These are phyloP conservation scores for Colletotrichum sp. DNA, from an alignment of 2,329 filamentous ascomycete genomes.

Conservation along the genomic window DNA sequence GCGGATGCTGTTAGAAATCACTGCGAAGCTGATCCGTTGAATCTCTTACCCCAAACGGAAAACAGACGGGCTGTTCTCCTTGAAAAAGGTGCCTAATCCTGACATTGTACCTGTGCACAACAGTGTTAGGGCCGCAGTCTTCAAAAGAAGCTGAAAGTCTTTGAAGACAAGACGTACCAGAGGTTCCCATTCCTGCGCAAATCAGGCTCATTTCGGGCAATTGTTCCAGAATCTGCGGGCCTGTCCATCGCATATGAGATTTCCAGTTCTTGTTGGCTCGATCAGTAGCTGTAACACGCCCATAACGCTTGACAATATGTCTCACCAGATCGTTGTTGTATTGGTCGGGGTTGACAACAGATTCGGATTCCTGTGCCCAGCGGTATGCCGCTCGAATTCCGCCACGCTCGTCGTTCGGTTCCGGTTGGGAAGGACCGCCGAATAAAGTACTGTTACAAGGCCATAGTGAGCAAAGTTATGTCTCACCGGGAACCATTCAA, in stretches of 20 bases:
- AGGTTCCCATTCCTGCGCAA: conserved; percentile 64
- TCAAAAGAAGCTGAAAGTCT: background rate
- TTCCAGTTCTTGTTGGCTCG: conserved; percentile 49
- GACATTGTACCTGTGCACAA: conserved; percentile 44
- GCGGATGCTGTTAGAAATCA: background rate
- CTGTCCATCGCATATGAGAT: conserved; percentile 63
- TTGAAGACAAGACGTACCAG: conserved; percentile 39
- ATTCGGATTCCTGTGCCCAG: conserved; percentile 44
- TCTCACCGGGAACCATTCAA: background rate
- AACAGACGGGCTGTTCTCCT: conserved; percentile 52
- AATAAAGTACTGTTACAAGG: conserved; percentile 50
- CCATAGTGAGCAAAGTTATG: background rate
- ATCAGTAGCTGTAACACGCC: background rate
- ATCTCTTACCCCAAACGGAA: conserved; percentile 28
- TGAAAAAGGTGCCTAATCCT: conserved; percentile 55
- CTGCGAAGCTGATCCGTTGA: background rate
- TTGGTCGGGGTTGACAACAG: conserved; percentile 58
- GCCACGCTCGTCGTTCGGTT: conserved; percentile 57
- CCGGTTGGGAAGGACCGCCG: conserved; percentile 63
- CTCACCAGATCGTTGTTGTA: conserved; percentile 56
- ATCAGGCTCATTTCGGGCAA: conserved; percentile 61
- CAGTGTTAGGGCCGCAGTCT: background rate
- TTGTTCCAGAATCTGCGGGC: conserved; percentile 62
- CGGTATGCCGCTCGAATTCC: conserved; percentile 54
- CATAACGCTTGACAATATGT: background rate